Evolutionary conservation across 116 monocot species (phyloP), one percentile per base, ranked within the genome.

Genomic region (Iris pallida): DNA sequence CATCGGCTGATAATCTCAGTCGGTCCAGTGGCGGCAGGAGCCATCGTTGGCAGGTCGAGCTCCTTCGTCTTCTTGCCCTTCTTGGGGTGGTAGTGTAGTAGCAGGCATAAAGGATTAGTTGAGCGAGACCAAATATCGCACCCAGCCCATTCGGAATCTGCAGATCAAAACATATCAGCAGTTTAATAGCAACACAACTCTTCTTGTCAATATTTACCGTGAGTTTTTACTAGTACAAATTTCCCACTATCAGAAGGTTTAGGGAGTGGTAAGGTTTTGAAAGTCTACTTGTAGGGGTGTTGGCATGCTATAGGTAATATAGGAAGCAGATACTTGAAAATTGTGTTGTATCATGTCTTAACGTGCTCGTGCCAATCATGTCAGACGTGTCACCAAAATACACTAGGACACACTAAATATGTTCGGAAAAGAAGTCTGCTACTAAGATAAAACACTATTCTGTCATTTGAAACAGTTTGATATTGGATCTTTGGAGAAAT

Each of bases 61-160:
- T 78, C 77, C 2, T 44, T 8, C 44, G 53, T 8, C 44, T 78
- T 59, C 7, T 9, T 47, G 1, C 20, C 65, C 5, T 63, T 61
- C 16, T 53, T 61, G 5, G 80, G 0, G 80, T 70, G 14, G 77
- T 44, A 13, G 16, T 9, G 59, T 71, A 85, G 68, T 81, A 85
- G 30, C 57, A 64, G 44, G 13, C n/a, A 68, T 85, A 85, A 45
- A 85, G 67, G 5, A 78, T 47, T 19, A 85, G 72, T 68, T 85
- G 85, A 9, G 41, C 20, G 10, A 69, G 1, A 19, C 81, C 78
- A 10, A 81, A 45, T 8, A 85, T 16, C 4, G 74, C 15, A 0
- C 85, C 85, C 4, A 81, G 45, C 13, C 78, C 85, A 20, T 85
- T 85, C 1, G 85, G 85, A 42, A 85, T 80, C 77, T 77, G 64